Percentiles rank a stretch among this genome's conserved stretches.
Conservation (phyloP, 2,329 filamentous ascomycete species). For the Huntiella moniliformis region DNA sequence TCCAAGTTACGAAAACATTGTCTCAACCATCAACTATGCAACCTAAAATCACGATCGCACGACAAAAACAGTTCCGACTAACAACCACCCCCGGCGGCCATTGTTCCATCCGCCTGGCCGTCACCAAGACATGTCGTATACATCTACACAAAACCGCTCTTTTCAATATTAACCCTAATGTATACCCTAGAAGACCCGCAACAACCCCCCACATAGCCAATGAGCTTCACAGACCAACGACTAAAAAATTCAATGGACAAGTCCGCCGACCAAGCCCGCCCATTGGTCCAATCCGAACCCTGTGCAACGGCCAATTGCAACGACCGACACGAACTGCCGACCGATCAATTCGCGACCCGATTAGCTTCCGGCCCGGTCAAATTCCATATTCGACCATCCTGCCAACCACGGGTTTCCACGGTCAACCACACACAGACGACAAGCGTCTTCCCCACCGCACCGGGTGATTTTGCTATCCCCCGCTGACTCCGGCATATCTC, state of each 20-base stretch:
- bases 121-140: too few species aligned
- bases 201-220: background rate
- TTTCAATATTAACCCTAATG: too few species aligned
- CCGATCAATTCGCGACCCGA: background rate
- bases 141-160: background rate
- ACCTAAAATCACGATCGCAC: too few species aligned
- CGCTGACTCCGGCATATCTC: background rate
- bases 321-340: background rate
- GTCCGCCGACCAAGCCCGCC: background rate
- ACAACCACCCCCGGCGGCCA: background rate
- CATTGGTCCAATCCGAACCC: background rate
- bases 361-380: background rate
- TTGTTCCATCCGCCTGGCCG: background rate
- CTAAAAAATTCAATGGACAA: conserved; percentile 6
- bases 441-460: background rate
- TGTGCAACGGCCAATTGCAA: background rate
- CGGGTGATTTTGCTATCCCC: background rate
- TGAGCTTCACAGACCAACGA: background rate
- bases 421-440: background rate
- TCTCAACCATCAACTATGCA: too few species aligned
- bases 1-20: too few species aligned
- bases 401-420: background rate
- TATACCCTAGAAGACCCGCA: background rate
- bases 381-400: background rate
- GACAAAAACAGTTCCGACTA: too few species aligned